phyloP scores from a whole-genome alignment of 2,329 filamentous ascomycete species.

The Ilyonectria destructans region DNA sequence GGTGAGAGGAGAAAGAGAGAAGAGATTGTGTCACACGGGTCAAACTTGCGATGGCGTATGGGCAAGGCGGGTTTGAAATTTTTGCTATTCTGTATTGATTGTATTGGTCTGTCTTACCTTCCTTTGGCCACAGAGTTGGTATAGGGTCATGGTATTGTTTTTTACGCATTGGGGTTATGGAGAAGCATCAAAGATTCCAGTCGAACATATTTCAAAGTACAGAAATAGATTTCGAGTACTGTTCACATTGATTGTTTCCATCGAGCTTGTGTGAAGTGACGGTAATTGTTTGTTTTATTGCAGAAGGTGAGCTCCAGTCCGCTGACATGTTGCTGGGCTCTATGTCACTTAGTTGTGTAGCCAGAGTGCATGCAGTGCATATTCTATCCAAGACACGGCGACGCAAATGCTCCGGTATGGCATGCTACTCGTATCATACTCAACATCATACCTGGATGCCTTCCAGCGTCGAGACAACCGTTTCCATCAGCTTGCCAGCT shows the following conservation, averaged over 20 bases:
- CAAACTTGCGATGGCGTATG: conserved; percentile 46
- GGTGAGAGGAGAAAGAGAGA: conserved; percentile 25
- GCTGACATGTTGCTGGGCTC: neutral
- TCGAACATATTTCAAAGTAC: conserved; percentile 40
- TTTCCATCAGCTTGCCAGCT: conserved; percentile 60
- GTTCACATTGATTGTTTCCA: conserved; percentile 1
- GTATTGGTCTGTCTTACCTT: conserved; percentile 27
- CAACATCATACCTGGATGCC: conserved; percentile 52
- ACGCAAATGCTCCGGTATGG: too few species aligned
- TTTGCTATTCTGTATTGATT: conserved; percentile 43
- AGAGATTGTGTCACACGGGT: conserved; percentile 37
- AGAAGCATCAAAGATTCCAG: conserved; percentile 12
- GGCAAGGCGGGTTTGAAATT: conserved; percentile 36
- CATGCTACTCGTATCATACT: neutral
- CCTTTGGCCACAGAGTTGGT: conserved; percentile 16
- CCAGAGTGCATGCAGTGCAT: too few species aligned
- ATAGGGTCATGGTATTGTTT: conserved; percentile 38
- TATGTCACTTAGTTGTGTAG: too few species aligned
- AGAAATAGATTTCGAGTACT: conserved; percentile 42
- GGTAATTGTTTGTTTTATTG: neutral
- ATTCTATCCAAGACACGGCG: too few species aligned
- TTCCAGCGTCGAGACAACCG: conserved; percentile 59
- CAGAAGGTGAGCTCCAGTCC: neutral
- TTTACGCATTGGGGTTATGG: conserved; percentile 34
- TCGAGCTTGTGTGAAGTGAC: neutral